Evolutionary conservation across 1,284 basidiomycete genomes (phyloP).

Genomic region (Microbotryomycetes sp.): DNA sequence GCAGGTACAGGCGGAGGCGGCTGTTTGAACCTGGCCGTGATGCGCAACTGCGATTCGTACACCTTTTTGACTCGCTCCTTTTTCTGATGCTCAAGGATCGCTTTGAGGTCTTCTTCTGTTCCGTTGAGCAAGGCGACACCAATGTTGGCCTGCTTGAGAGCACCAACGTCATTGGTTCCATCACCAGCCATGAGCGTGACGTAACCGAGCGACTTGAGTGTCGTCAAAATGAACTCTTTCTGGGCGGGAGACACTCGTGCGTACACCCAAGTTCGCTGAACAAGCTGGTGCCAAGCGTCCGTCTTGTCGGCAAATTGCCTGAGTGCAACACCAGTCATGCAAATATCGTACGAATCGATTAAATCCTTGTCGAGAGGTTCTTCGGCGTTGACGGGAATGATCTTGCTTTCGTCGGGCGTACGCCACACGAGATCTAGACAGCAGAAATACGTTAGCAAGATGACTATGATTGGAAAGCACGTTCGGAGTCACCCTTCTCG

Average conservation of each 20-base stretch:
- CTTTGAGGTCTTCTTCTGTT: conserved; percentile 78
- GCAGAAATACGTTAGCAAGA: neutral
- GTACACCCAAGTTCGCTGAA: conserved; percentile 92
- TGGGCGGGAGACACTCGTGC: conserved; percentile 91
- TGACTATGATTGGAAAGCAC: too few relatives aligned
- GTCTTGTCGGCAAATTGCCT: conserved; percentile 61
- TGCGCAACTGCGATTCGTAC: conserved; percentile 84
- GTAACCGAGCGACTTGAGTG: conserved; percentile 78
- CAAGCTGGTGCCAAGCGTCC: conserved; percentile 64
- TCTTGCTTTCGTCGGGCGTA: conserved; percentile 78
- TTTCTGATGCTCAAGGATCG: conserved; percentile 84
- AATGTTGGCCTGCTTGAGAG: conserved; percentile 90
- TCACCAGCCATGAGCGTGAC: conserved; percentile 93
- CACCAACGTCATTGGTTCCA: conserved; percentile 94
- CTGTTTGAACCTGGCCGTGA: conserved; percentile 80
- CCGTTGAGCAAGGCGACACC: conserved; percentile 89
- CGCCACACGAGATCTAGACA: conserved; percentile 37
- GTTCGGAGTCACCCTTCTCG: conserved; percentile 50
- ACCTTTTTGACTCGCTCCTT: conserved; percentile 87
- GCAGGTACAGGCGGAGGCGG: conserved; percentile 74
- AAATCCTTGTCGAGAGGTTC: conserved; percentile 67
- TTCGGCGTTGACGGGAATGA: conserved; percentile 71
- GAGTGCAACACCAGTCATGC: conserved; percentile 84
- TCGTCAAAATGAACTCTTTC: conserved; percentile 86
- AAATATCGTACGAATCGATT: conserved; percentile 82